phyloP scores from a whole-genome alignment of 768 basidiomycete genomes.

The Amanita thiersii region DNA sequence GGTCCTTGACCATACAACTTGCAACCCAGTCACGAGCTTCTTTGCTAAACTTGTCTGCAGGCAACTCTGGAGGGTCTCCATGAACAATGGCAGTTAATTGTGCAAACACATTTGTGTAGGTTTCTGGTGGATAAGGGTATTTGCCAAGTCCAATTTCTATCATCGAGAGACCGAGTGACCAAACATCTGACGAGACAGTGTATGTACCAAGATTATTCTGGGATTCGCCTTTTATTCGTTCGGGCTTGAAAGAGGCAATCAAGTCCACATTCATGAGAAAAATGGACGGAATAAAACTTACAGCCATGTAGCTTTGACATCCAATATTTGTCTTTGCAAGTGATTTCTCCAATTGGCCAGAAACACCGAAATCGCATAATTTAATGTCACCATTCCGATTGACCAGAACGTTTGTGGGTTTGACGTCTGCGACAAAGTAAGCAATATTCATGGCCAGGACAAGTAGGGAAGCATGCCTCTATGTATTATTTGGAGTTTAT shows the following conservation, averaged over 20 bases:
- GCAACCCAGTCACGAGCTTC: conserved; percentile 79
- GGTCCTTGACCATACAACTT: conserved; percentile 73
- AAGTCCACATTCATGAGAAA: conserved; percentile 1
- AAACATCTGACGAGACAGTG: conserved; percentile 94
- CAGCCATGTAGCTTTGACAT: conserved; percentile 98
- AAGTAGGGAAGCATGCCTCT: conserved; percentile 26
- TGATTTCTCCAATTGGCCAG: conserved; percentile 92
- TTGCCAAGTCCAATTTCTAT: conserved; percentile 86
- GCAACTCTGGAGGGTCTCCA: conserved; percentile 85
- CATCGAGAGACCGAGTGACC: conserved; percentile 92
- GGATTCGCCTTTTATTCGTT: conserved; percentile 93
- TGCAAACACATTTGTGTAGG: conserved; percentile 94
- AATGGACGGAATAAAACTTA: conserved; percentile 29
- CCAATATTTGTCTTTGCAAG: conserved; percentile 98
- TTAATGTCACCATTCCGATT: conserved; percentile 87
- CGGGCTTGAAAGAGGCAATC: conserved; percentile 48
- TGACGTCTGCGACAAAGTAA: conserved; percentile 52
- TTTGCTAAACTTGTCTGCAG: conserved; percentile 56
- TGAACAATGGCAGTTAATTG: conserved; percentile 94
- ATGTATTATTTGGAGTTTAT: conserved; percentile 77
- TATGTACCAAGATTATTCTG: conserved; percentile 82
- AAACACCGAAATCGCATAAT: conserved; percentile 98
- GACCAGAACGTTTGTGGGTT: conserved; percentile 90
- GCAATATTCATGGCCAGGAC: conserved; percentile 1
- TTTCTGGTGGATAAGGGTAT: conserved; percentile 97